Evolutionary conservation across 2,329 filamentous ascomycete genomes (phyloP), one percentile per base, ranked within the genome.

Genomic region (Cladophialophora psammophila): DNA sequence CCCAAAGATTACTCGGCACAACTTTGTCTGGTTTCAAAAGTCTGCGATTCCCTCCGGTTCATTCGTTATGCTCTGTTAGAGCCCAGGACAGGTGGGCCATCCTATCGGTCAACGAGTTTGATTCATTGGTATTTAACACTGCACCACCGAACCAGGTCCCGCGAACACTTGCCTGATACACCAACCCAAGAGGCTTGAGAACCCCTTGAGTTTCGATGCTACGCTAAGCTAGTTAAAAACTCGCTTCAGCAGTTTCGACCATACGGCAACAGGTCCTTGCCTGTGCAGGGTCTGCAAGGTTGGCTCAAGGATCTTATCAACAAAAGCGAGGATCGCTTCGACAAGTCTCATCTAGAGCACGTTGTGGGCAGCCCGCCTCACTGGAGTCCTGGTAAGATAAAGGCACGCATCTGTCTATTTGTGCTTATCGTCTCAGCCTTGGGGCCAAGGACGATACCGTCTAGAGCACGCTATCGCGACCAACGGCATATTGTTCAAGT

Each of bases 381-480:
- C 13, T 50, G 18, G 38, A 60, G 32, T 32, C 34, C 32, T 45
- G 20, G 18, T 26, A 12, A 8, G 42, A 48, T 18, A 36, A 40
- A 42, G 31, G 45, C 15, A 50, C 26, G 34, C 13, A 35, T 36
- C 52, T 60, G 8, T 32, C 32, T 50, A 36, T 34, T 32, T n/a
- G n/a, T 31, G 32, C 57, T 18, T 50, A 34, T 60, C 57, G 20
- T 35, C 38, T 52, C 57, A 50, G 57, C 42, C 42, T 60, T 26
- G 59, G 34, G 9, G n/a, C 15, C 45, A 40, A 26, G 55, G 20
- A 26, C 32, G 32, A 34, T 26, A 12, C 52, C 32, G 34, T 18
- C 59, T 40, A 15, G 34, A 26, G 18, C 18, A 20, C 34, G 52
- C 48, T 61, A 53, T 45, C 38, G 59, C 59, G 45, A 61, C 18